These are phyloP conservation scores for Murraya koenigii DNA, from an alignment of 345 rosid species.

Conservation along the genomic window DNA sequence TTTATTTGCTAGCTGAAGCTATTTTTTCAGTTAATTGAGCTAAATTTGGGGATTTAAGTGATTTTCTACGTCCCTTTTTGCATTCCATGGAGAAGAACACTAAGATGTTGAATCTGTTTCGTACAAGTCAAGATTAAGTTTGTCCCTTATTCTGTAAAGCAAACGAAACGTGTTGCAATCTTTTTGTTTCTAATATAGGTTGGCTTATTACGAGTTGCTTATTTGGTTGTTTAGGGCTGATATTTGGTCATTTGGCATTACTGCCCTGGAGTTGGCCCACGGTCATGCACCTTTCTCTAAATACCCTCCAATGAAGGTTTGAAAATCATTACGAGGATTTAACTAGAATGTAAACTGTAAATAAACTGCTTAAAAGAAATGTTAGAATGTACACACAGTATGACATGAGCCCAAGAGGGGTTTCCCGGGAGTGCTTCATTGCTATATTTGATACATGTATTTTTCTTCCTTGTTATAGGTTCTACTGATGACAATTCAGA, in stretches of 20 bases:
- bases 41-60: background rate
- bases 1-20: background rate
- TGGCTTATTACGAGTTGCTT: slow-evolving; percentile 26
- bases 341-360: background rate
- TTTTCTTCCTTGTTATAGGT: slow-evolving; percentile 44
- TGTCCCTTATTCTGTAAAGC: background rate
- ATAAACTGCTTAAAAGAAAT: background rate
- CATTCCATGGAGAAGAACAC: background rate
- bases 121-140: background rate
- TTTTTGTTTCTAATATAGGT: background rate
- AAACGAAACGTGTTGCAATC: background rate
- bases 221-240: slow-evolving; percentile 73
- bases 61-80: background rate
- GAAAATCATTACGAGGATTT: background rate
- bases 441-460: background rate
- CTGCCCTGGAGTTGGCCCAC: slow-evolving; percentile 97
- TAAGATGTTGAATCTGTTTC: background rate
- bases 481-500: slow-evolving; percentile 96
- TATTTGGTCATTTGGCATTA: slow-evolving; percentile 98
- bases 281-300: slow-evolving; percentile 99
- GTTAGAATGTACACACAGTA: background rate
- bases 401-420: background rate
- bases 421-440: background rate
- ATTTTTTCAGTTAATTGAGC: background rate
- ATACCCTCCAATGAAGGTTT: slow-evolving; percentile 99